Conservation (phyloP, 345 rosid genomes). For the Populus tremula region DNA sequence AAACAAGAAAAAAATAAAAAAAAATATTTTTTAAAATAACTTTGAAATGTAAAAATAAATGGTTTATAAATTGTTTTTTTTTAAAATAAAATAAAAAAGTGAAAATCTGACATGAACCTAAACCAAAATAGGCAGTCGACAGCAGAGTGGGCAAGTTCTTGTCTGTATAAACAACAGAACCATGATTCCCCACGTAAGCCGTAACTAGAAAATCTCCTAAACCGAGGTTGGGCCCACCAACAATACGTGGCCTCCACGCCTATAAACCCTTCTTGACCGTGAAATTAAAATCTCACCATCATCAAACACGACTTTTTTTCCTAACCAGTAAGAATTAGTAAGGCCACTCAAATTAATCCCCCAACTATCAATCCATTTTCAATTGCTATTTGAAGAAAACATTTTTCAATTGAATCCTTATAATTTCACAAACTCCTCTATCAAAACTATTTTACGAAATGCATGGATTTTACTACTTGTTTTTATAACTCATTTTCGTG, state of each 20-base stretch:
- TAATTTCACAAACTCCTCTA: neutral
- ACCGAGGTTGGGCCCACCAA: constrained; percentile 11
- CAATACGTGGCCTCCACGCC: constrained; percentile 15
- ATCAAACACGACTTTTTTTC: neutral
- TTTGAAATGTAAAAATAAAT: no score
- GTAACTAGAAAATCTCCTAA: neutral
- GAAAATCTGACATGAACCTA: neutral
- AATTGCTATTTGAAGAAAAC: neutral
- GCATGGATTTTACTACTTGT: no score
- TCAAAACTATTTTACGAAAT: neutral
- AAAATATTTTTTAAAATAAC: no score
- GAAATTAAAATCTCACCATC: neutral
- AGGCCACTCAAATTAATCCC: neutral
- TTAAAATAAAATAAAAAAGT: no score
- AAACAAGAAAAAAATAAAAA: no score
- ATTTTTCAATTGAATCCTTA: neutral
- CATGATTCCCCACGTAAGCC: constrained; percentile 9
- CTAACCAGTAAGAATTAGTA: neutral
- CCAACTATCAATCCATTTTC: neutral
- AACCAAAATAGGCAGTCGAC: neutral
- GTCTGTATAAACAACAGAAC: neutral
- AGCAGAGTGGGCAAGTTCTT: no score
- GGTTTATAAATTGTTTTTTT: no score
- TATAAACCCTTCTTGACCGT: constrained; percentile 9
- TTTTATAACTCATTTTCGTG: no score